Evolutionary conservation across 257 asterid genomes (phyloP).

Genomic region (Buddleja alternifolia): DNA sequence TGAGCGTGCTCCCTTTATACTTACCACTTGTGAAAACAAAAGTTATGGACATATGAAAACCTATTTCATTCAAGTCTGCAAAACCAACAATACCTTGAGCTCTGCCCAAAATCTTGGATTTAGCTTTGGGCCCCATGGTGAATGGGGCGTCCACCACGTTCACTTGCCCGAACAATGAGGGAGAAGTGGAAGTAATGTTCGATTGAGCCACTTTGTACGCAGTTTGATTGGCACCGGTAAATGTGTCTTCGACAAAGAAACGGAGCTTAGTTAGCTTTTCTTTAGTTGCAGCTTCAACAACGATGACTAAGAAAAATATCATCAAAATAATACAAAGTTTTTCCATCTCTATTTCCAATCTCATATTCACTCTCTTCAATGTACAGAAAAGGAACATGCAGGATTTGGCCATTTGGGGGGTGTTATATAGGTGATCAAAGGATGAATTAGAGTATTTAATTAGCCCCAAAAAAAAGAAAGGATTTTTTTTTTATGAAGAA

Average conservation of each 20-base stretch:
- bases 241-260: slow-evolving; percentile 5
- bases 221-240: background rate
- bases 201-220: slow-evolving; percentile 3
- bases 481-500: too few species aligned
- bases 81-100: background rate
- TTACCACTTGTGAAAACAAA: slow-evolving; percentile 2
- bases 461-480: too few species aligned
- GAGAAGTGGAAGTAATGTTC: background rate
- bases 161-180: background rate
- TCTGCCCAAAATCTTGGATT: slow-evolving; percentile 1
- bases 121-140: slow-evolving; percentile 9
- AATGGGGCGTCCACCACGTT: slow-evolving; percentile 17
- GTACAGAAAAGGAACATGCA: too few species aligned
- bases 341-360: too few species aligned
- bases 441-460: too few species aligned
- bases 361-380: too few species aligned
- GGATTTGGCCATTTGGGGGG: too few species aligned
- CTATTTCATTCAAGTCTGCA: background rate
- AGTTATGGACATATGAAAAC: slow-evolving; percentile 1
- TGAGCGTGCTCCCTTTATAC: slow-evolving; percentile 12
- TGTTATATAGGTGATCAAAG: too few species aligned
- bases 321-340: too few species aligned
- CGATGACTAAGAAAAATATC: too few species aligned
- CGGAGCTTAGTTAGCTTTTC: background rate
- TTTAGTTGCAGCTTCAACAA: too few species aligned